phyloP scores from a whole-genome alignment of 306 rosid species.

The Bauhinia variegata region DNA sequence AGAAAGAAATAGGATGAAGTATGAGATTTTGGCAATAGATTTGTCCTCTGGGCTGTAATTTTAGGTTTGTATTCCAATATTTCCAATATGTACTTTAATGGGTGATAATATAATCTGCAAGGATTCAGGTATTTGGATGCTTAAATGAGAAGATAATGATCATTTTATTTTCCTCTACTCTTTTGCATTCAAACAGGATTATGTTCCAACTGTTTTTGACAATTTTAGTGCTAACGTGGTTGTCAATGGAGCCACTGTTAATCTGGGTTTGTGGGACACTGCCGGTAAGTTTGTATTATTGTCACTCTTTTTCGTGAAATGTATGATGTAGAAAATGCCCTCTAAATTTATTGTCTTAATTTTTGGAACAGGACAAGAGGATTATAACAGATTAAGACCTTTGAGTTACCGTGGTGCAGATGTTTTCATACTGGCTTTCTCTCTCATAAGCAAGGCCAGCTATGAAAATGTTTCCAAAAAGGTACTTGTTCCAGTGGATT shows the following conservation, averaged over 20 bases:
- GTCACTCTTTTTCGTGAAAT: conserved; percentile 12
- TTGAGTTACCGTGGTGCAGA: conserved; percentile 77
- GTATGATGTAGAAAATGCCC: conserved; percentile 8
- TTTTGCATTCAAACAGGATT: conserved; percentile 72
- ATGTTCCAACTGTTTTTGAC: conserved; percentile 96
- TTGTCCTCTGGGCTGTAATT: not conserved
- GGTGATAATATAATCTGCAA: not conserved
- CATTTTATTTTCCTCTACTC: conserved; percentile 26
- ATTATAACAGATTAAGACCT: conserved; percentile 68
- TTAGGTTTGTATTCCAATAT: not conserved
- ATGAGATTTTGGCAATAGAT: conserved; percentile 8
- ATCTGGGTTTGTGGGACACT: conserved; percentile 98
- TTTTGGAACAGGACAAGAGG: conserved; percentile 65
- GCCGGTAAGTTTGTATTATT: conserved; percentile 66
- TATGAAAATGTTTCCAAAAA: conserved; percentile 76
- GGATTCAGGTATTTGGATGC: not conserved
- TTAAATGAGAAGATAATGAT: conserved; percentile 18
- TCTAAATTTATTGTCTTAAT: conserved; percentile 44
- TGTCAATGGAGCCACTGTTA: conserved; percentile 93
- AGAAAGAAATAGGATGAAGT: not conserved
- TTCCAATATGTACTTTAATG: not conserved
- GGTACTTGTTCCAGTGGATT: conserved; percentile 34
- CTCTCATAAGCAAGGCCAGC: conserved; percentile 74
- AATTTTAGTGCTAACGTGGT: conserved; percentile 99
- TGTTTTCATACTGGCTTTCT: conserved; percentile 70